Percentiles rank a stretch among this genome's conserved stretches.
These are phyloP conservation scores for Pythium rhizo-oryzae DNA, from an alignment of 352 stramenopile species.

Conservation along the genomic window DNA sequence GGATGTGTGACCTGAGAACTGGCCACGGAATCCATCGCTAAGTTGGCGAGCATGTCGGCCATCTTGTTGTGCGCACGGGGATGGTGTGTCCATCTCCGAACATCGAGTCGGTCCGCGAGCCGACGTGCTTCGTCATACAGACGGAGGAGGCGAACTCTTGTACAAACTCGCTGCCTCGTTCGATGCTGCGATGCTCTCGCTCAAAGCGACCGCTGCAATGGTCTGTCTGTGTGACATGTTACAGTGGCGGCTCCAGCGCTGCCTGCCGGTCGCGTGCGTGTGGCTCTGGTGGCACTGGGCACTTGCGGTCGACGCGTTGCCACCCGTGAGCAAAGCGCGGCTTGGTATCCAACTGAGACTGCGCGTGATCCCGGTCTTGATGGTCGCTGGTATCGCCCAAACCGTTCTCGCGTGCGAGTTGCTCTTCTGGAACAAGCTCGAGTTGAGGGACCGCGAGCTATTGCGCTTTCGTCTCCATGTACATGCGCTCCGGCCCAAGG, in stretches of 20 bases:
- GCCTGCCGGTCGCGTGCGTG: not conserved
- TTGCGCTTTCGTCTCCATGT: not conserved
- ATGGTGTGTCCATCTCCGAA: too few relatives aligned
- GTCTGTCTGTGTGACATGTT: not conserved
- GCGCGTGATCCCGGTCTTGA: not conserved
- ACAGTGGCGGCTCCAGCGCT: not conserved
- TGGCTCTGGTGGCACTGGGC: not conserved
- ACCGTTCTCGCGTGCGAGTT: not conserved
- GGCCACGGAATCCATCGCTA: too few relatives aligned
- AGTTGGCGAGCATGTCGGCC: too few relatives aligned
- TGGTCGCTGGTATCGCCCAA: not conserved
- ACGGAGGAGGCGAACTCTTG: too few relatives aligned
- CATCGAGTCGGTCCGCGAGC: too few relatives aligned
- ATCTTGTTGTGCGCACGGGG: too few relatives aligned
- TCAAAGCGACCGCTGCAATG: not conserved
- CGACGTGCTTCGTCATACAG: too few relatives aligned
- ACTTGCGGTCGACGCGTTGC: not conserved
- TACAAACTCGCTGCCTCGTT: not conserved
- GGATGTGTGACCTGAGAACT: too few relatives aligned
- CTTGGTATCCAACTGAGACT: not conserved
- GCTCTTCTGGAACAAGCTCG: not conserved
- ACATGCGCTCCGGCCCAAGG: not conserved
- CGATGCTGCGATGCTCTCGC: not conserved
- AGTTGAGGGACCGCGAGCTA: not conserved
- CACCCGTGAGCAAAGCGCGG: not conserved